These are phyloP conservation scores for Rhodotorula sphaerocarpa DNA, from an alignment of 768 basidiomycete species.

Conservation along the genomic window DNA sequence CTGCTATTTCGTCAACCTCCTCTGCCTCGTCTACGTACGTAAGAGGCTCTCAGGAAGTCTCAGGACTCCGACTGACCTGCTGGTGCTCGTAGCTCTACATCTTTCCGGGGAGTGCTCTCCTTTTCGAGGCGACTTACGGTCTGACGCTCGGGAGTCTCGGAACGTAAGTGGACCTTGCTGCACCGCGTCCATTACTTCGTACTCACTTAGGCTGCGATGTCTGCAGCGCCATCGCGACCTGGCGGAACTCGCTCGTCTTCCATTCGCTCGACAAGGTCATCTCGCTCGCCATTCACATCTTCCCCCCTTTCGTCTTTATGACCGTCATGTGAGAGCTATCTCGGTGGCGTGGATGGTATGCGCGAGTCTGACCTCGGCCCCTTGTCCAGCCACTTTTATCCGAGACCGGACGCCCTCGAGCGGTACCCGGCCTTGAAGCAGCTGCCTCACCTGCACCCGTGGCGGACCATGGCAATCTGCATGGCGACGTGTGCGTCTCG, in stretches of 20 bases:
- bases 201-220: slow-evolving; percentile 50
- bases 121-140: slow-evolving; percentile 89
- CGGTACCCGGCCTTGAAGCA: slow-evolving; percentile 70
- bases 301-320: slow-evolving; percentile 81
- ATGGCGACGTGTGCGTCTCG: slow-evolving; percentile 67
- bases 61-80: neutral
- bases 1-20: slow-evolving; percentile 86
- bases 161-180: slow-evolving; percentile 2
- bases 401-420: slow-evolving; percentile 56
- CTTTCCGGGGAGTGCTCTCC: slow-evolving; percentile 61
- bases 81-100: slow-evolving; percentile 58
- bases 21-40: slow-evolving; percentile 66
- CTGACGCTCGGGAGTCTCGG: slow-evolving; percentile 60
- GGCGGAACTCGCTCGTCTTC: slow-evolving; percentile 97
- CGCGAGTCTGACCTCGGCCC: neutral
- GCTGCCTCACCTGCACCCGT: slow-evolving; percentile 63
- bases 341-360: neutral
- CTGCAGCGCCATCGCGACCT: slow-evolving; percentile 81
- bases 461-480: slow-evolving; percentile 65
- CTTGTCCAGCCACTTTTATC: slow-evolving; percentile 69
- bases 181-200: slow-evolving; percentile 10
- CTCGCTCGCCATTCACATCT: slow-evolving; percentile 88
- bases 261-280: slow-evolving; percentile 93
- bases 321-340: slow-evolving; percentile 66
- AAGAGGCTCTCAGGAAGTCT: neutral